These are phyloP conservation scores for Tephrocybe rancida DNA, from an alignment of 768 basidiomycete genomes.

Conservation along the genomic window DNA sequence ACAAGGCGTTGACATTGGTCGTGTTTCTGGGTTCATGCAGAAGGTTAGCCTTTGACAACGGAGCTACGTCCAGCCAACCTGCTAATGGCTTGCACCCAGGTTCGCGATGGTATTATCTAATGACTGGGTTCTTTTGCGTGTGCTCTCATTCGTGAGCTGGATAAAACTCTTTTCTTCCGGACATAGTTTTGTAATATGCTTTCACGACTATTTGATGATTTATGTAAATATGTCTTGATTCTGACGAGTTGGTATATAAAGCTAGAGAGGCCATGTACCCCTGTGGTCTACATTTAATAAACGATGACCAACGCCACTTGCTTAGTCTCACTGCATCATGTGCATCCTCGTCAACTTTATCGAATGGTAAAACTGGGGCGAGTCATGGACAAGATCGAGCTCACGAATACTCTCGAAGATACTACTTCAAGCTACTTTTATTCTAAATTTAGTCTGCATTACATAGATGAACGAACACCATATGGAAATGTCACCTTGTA, in stretches of 20 bases:
- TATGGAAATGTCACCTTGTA: conserved; percentile 33
- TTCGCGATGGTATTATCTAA: conserved; percentile 65
- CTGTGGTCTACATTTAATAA: too few relatives aligned
- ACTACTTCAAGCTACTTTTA: too few relatives aligned
- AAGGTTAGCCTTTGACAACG: conserved; percentile 51
- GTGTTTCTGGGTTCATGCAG: conserved; percentile 91
- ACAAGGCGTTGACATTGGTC: conserved; percentile 77
- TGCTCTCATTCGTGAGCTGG: conserved; percentile 15
- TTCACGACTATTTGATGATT: conserved; percentile 17
- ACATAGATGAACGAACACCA: too few relatives aligned
- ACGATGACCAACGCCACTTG: too few relatives aligned
- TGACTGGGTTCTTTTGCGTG: conserved; percentile 9
- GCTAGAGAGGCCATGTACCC: too few relatives aligned
- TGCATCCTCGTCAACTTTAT: too few relatives aligned
- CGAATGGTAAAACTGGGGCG: too few relatives aligned
- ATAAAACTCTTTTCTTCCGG: conserved; percentile 14
- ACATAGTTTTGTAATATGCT: conserved; percentile 36
- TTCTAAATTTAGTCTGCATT: too few relatives aligned
- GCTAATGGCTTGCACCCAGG: conserved; percentile 30
- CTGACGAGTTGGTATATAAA: too few relatives aligned
- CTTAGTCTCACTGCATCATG: too few relatives aligned
- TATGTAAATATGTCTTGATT: conserved; percentile 10
- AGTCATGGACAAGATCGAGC: too few relatives aligned
- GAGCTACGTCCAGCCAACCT: neutral
- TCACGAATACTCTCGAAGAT: too few relatives aligned